These are phyloP conservation scores for Podospora sp. DNA, from an alignment of 495 filamentous ascomycete species.

Conservation along the genomic window DNA sequence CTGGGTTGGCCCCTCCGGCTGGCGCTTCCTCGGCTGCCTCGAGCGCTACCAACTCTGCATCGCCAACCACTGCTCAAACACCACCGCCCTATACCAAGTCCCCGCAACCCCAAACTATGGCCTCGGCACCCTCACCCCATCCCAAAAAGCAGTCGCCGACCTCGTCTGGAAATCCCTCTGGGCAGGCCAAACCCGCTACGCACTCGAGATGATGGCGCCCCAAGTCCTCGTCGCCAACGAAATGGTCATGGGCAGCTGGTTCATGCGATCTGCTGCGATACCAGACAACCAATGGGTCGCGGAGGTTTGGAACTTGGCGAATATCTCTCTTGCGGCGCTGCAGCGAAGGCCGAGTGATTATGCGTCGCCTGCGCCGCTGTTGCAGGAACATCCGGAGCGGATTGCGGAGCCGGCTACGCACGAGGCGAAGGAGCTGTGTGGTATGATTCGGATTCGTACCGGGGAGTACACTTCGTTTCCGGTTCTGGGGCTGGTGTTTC, in stretches of 20 bases:
- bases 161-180: slow-evolving; percentile 2
- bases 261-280: background rate
- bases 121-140: background rate
- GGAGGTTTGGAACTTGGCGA: slow-evolving; percentile 4
- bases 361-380: background rate
- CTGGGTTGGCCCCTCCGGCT: background rate
- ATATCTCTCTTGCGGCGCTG: slow-evolving; percentile 3
- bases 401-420: background rate
- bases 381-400: background rate
- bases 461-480: background rate
- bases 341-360: slow-evolving; percentile 1
- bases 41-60: background rate
- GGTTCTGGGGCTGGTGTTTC: background rate
- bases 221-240: background rate
- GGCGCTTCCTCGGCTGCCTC: background rate
- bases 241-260: background rate
- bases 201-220: background rate
- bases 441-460: background rate
- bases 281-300: background rate
- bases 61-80: background rate
- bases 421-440: background rate
- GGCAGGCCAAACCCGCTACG: background rate
- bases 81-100: background rate
- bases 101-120: background rate
- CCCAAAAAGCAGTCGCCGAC: slow-evolving; percentile 9